Base-by-base conservation (phyloP, 257 asterid species). In the Lavandula angustifolia region DNA sequence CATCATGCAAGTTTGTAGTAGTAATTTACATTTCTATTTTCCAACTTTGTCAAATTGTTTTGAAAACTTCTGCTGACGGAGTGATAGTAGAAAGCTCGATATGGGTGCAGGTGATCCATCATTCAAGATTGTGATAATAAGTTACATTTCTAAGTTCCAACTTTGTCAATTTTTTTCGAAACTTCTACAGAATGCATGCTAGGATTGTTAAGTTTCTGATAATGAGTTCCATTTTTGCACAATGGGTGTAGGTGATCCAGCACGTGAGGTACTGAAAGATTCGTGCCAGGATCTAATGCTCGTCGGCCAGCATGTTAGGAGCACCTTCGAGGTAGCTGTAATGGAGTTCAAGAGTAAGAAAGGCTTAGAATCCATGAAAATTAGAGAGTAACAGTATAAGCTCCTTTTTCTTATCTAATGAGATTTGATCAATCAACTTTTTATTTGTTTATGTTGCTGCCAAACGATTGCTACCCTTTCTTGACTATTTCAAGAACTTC, bases 211-310 rank as follows among this genome's bases (percentile, higher is more conserved):
- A 22, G 27, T 22, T 22, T 27, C 6, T 17, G 11, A 62, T 3
- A 59, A 44, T 46, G 14, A 6, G 44, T 40, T 49, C 7, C 0
- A 12, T 41, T 56, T 22, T 57, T 38, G 32, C 47, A 40, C 60
- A 64, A 46, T 58, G 62, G 46, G 33, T 76, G 62, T 75, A 92
- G 99, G 97, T 42, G 90, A 89, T 50, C 78, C 91, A 22, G 94
- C 98, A 31, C 74, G 95, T 1, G 95, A 92, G 76, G 97, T 87
- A 47, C 66, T 92, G 72, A 86, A 82, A 60, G 97, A 89, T 73
- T 80, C 97, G 0, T 80, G 94, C 79, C 88, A 92, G 75, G 90
- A 92, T 76, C 79, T 89, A 48, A 89, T 78, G 90, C 84, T 80
- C 12, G 67, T 79, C 44, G 84, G 97, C 77, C 83, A 82, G 78